Percentiles rank a stretch among this genome's conserved stretches.
These are phyloP conservation scores for Xerocomus brunneocitrinus DNA, from an alignment of 768 basidiomycete genomes.

Conservation along the genomic window DNA sequence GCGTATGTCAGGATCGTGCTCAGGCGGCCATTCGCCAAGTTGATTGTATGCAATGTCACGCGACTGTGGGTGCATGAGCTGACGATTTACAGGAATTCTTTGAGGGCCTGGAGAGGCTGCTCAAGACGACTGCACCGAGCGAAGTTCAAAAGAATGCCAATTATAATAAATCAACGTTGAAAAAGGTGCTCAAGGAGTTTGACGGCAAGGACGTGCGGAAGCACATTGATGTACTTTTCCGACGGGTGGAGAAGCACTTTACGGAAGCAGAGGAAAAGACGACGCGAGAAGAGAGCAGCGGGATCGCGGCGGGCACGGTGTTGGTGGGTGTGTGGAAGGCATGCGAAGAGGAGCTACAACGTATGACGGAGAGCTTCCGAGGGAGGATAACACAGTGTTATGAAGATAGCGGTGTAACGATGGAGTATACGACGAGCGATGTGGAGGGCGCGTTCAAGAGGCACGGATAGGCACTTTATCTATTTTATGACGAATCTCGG, in stretches of 20 bases:
- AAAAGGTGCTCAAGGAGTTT: constrained; percentile 82
- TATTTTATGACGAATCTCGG: constrained; percentile 3
- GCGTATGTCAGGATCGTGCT: constrained; percentile 87
- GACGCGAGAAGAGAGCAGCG: constrained; percentile 49
- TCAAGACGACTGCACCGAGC: constrained; percentile 71
- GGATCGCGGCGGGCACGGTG: constrained; percentile 57
- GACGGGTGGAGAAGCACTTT: constrained; percentile 95
- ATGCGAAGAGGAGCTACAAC: constrained; percentile 78
- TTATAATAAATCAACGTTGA: constrained; percentile 74
- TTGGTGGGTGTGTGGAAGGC: constrained; percentile 87
- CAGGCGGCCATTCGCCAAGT: constrained; percentile 78
- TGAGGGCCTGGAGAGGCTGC: constrained; percentile 83
- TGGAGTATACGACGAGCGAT: constrained; percentile 74
- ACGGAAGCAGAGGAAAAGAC: constrained; percentile 72
- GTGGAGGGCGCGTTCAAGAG: constrained; percentile 76
- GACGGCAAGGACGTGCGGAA: constrained; percentile 87
- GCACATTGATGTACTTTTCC: constrained; percentile 78
- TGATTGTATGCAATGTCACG: constrained; percentile 59
- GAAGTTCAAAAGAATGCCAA: constrained; percentile 72
- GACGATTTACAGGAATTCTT: constrained; percentile 74
- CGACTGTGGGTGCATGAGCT: neutral
- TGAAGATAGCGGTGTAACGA: constrained; percentile 58
- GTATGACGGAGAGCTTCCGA: constrained; percentile 64
- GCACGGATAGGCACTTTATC: constrained; percentile 35
- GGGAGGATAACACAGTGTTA: constrained; percentile 77